Conservation (phyloP, 495 filamentous ascomycete species). For the Oleoguttula mirabilis region DNA sequence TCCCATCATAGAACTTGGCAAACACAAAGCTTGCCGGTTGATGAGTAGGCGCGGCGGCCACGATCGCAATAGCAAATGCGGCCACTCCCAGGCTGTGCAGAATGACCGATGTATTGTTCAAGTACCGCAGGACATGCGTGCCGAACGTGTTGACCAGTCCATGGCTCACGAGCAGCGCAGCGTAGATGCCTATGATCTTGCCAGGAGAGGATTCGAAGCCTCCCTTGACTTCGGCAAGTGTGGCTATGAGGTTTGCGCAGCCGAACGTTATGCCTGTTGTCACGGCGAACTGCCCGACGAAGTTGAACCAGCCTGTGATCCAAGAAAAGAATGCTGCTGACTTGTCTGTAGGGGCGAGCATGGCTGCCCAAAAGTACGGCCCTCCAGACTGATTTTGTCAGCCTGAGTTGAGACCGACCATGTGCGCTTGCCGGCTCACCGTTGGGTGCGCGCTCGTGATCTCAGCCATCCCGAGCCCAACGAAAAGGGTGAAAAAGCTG, state of each 20-base stretch:
- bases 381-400: constrained; percentile 38
- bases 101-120: constrained; percentile 51
- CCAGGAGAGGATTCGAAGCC: constrained; percentile 38
- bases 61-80: constrained; percentile 44
- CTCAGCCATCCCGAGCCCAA: constrained; percentile 51
- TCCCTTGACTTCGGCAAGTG: constrained; percentile 44
- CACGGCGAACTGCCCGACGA: constrained; percentile 40
- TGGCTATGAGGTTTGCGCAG: constrained; percentile 48
- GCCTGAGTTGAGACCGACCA: too few relatives aligned
- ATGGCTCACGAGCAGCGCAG: constrained; percentile 46
- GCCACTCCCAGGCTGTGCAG: constrained; percentile 48
- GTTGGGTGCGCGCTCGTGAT: constrained; percentile 56
- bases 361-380: constrained; percentile 56
- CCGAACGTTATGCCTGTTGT: constrained; percentile 59
- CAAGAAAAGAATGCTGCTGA: constrained; percentile 46
- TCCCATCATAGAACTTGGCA: constrained; percentile 33
- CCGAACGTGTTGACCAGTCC: constrained; percentile 49
- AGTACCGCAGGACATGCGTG: constrained; percentile 42
- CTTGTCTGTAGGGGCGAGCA: constrained; percentile 43
- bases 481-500: constrained; percentile 45
- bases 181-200: constrained; percentile 52
- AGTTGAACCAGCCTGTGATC: constrained; percentile 49
- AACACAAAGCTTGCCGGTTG: constrained; percentile 51
- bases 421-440: too few relatives aligned
- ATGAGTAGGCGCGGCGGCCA: constrained; percentile 50